Percentiles rank a stretch among this genome's conserved stretches.
Conservation (phyloP, 495 filamentous ascomycete genomes). For the Neurospora intermedia region DNA sequence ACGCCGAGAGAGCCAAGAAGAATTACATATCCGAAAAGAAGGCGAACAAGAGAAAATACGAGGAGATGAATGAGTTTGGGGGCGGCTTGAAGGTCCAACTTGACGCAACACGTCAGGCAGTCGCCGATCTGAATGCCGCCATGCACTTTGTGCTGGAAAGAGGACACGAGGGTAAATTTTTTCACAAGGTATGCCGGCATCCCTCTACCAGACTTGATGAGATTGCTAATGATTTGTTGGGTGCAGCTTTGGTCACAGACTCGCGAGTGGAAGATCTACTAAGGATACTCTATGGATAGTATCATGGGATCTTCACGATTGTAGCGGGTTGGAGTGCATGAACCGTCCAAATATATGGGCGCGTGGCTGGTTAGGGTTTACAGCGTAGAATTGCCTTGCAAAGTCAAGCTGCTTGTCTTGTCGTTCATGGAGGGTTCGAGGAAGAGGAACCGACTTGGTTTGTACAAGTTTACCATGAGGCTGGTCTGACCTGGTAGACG, state of each 20-base stretch:
- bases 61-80: background rate
- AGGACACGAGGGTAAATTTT: background rate
- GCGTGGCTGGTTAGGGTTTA: background rate
- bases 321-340: background rate
- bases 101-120: background rate
- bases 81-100: background rate
- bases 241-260: background rate
- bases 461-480: background rate
- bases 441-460: background rate
- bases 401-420: background rate
- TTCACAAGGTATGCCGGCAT: background rate
- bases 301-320: background rate
- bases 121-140: background rate
- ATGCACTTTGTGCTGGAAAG: background rate
- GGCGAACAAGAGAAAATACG: background rate
- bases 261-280: background rate
- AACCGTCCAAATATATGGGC: background rate
- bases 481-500: background rate
- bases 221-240: background rate
- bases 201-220: background rate
- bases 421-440: background rate
- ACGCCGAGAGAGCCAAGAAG: background rate
- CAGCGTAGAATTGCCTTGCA: background rate
- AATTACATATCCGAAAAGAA: background rate
- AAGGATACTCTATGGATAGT: background rate